phyloP scores from a whole-genome alignment of 176 grass and related monocot genomes.

The Oryza glumipatula region DNA sequence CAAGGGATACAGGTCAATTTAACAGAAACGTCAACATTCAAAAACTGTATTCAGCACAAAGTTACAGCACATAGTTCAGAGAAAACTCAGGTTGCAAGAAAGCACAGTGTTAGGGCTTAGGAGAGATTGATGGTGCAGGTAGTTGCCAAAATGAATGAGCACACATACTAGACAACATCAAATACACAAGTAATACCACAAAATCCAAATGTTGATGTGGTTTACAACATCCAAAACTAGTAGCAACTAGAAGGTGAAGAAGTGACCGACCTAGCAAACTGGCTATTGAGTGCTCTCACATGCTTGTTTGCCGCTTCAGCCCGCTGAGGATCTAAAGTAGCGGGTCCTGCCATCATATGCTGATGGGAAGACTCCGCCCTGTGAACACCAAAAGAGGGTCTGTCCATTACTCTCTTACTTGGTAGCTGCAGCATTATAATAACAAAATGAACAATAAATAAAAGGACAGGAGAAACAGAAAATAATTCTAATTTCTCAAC shows the following conservation, averaged over 20 bases:
- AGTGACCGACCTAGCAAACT: slow-evolving; percentile 75
- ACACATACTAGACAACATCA: background rate
- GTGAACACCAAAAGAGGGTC: slow-evolving; percentile 76
- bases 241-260: slow-evolving; percentile 21
- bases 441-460: slow-evolving; percentile 33
- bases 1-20: background rate
- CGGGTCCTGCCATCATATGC: slow-evolving; percentile 57
- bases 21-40: slow-evolving; percentile 1
- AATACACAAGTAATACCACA: background rate
- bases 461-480: background rate
- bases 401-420: slow-evolving; percentile 82
- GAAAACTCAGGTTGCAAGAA: background rate
- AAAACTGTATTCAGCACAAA: background rate
- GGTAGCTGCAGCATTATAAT: slow-evolving; percentile 62
- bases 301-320: slow-evolving; percentile 67
- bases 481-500: background rate
- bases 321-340: slow-evolving; percentile 56
- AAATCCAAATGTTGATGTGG: background rate
- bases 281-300: slow-evolving; percentile 83
- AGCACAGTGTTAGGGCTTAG: too few species aligned
- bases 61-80: background rate
- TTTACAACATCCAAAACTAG: background rate
- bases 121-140: background rate
- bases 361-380: slow-evolving; percentile 85
- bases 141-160: background rate